Evolutionary conservation across 2,329 filamentous ascomycete genomes (phyloP).

Genomic region (Fusarium newnesense): DNA sequence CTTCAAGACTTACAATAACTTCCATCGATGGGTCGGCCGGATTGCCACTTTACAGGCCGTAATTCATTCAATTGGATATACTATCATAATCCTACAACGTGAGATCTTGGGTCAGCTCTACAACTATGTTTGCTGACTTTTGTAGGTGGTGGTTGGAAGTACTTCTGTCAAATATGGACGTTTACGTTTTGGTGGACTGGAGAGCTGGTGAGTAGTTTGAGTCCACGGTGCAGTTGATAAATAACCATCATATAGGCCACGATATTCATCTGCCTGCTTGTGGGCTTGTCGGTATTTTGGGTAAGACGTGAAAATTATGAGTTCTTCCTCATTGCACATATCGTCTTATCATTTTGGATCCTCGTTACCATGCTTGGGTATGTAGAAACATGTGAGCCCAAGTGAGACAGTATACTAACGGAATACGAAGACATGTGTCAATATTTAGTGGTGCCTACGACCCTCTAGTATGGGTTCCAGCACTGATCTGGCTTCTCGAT

Average conservation of each 20-base stretch:
- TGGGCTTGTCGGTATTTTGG: slow-evolving; percentile 61
- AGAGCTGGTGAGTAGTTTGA: slow-evolving; percentile 51
- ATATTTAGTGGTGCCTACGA: slow-evolving; percentile 63
- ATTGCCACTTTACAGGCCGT: slow-evolving; percentile 70
- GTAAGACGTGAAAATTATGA: slow-evolving; percentile 64
- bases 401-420: not conserved
- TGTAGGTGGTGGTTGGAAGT: slow-evolving; percentile 52
- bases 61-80: slow-evolving; percentile 70
- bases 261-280: slow-evolving; percentile 55
- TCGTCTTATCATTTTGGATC: slow-evolving; percentile 60
- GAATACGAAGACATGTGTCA: slow-evolving; percentile 54
- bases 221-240: accelerated
- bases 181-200: slow-evolving; percentile 62
- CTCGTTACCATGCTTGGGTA: slow-evolving; percentile 63
- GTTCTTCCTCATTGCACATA: slow-evolving; percentile 60
- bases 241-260: slow-evolving; percentile 48
- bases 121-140: slow-evolving; percentile 17
- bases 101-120: slow-evolving; percentile 32
- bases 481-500: not conserved
- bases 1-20: slow-evolving; percentile 73
- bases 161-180: slow-evolving; percentile 48
- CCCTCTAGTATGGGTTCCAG: slow-evolving; percentile 21
- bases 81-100: slow-evolving; percentile 47
- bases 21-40: slow-evolving; percentile 74
- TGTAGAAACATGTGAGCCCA: slow-evolving; percentile 35